A percentile compares a stretch with the other conserved stretches of the same genome.
These are phyloP conservation scores for Ceratocystis variospora DNA, from an alignment of 2,329 filamentous ascomycete genomes.

Conservation along the genomic window DNA sequence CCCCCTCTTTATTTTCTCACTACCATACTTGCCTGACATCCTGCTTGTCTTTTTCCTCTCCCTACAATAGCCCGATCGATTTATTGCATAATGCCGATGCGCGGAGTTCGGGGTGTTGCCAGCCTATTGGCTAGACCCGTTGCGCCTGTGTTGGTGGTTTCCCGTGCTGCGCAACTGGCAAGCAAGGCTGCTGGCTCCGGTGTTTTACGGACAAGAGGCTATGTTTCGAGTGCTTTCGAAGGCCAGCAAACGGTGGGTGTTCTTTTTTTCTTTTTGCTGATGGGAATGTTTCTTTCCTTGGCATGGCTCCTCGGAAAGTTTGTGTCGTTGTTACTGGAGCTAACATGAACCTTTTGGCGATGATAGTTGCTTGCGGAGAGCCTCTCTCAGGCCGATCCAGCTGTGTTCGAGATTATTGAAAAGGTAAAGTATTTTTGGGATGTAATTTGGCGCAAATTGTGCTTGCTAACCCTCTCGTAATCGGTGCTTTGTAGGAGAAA, in stretches of 20 bases:
- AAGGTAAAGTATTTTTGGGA: slow-evolving; percentile 46
- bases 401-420: slow-evolving; percentile 78
- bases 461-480: not conserved
- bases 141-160: not conserved
- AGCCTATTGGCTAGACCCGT: slow-evolving; percentile 15
- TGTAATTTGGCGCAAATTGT: slow-evolving; percentile 6
- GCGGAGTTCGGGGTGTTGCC: slow-evolving; percentile 21
- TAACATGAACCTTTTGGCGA: slow-evolving; percentile 9
- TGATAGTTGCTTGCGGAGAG: slow-evolving; percentile 61
- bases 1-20: not conserved
- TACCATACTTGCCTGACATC: not conserved
- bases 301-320: slow-evolving; percentile 1
- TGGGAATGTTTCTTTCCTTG: not conserved
- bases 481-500: slow-evolving; percentile 56
- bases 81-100: slow-evolving; percentile 10
- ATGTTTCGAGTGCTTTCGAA: slow-evolving; percentile 38
- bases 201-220: slow-evolving; percentile 7
- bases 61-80: not conserved
- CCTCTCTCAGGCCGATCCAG: slow-evolving; percentile 72
- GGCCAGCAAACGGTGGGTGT: slow-evolving; percentile 43
- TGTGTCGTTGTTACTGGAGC: not conserved
- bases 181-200: not conserved
- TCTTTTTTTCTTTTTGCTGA: not conserved
- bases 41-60: slow-evolving; percentile 3
- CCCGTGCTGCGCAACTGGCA: not conserved